phyloP scores from a whole-genome alignment of 768 basidiomycete genomes.

The Atractiella rhizophila region DNA sequence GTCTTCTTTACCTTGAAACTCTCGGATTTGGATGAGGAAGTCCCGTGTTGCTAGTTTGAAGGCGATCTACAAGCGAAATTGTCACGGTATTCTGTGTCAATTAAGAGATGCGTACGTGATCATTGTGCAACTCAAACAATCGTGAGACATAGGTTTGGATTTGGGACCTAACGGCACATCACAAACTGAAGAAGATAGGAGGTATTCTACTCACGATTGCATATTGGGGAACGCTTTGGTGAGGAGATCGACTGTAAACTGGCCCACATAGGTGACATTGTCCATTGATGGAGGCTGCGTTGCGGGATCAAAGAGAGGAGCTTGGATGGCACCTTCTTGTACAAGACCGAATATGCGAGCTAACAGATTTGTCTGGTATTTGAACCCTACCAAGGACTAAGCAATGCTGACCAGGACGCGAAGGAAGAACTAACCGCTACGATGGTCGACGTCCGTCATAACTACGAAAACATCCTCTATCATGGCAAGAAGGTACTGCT shows the following conservation, averaged over 20 bases:
- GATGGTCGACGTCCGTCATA: conserved; percentile 90
- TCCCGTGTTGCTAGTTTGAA: conserved; percentile 77
- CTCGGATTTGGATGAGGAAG: conserved; percentile 92
- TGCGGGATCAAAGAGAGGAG: conserved; percentile 59
- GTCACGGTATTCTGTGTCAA: no score
- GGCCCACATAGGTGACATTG: conserved; percentile 54
- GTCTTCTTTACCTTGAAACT: conserved; percentile 55
- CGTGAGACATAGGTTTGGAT: conserved; percentile 24
- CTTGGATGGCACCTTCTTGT: conserved; percentile 48
- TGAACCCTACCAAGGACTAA: no score
- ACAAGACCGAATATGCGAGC: conserved; percentile 82
- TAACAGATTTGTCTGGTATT: conserved; percentile 73
- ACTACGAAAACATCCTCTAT: conserved; percentile 93
- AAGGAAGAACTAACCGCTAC: no score
- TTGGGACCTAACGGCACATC: no score
- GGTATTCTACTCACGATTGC: no score
- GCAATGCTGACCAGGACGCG: no score
- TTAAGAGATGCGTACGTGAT: no score
- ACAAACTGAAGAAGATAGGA: no score
- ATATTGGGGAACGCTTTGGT: conserved; percentile 80
- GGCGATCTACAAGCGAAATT: no score
- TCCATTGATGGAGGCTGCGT: conserved; percentile 38
- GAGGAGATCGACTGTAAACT: conserved; percentile 57
- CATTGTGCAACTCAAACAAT: conserved; percentile 23
- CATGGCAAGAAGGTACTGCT: conserved; percentile 77